These are phyloP conservation scores for Akanthomyces muscarius DNA, from an alignment of 2,329 filamentous ascomycete genomes.

Conservation along the genomic window DNA sequence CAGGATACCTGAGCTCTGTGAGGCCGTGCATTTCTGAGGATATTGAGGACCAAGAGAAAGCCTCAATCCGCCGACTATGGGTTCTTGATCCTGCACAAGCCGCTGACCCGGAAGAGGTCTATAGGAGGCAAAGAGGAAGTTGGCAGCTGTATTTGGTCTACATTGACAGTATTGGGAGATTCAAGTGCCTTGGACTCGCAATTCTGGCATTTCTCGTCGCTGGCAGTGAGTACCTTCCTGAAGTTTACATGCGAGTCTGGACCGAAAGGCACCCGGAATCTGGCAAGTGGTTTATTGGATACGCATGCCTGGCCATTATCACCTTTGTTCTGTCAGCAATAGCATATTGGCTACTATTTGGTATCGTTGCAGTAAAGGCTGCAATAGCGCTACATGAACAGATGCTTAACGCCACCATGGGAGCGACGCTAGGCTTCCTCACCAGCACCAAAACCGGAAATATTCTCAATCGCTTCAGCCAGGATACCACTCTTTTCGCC, in stretches of 20 bases:
- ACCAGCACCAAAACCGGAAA: not conserved
- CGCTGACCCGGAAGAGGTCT: not conserved
- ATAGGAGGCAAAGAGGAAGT: not conserved
- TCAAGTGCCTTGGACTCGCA: not conserved
- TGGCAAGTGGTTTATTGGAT: not conserved
- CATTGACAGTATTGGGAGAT: conserved; percentile 6
- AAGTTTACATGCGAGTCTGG: conserved; percentile 1
- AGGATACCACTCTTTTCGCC: not conserved
- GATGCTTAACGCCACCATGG: not conserved
- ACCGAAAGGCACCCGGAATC: not conserved
- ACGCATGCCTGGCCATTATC: not conserved
- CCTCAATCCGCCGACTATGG: not conserved
- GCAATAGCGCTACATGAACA: not conserved
- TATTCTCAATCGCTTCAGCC: conserved; percentile 5
- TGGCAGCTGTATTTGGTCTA: not conserved
- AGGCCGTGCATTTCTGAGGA: not conserved
- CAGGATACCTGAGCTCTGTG: not conserved
- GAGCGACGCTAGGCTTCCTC: not conserved
- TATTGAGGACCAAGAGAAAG: not conserved
- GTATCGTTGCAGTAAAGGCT: not conserved
- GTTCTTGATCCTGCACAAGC: not conserved
- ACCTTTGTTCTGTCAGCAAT: not conserved
- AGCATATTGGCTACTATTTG: not conserved
- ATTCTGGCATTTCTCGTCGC: not conserved
- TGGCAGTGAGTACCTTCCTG: not conserved